Percentiles rank a stretch among this genome's conserved stretches.
These are phyloP conservation scores for Wickerhamiella qilinensis DNA, from an alignment of 805 yeast genomes.

Conservation along the genomic window DNA sequence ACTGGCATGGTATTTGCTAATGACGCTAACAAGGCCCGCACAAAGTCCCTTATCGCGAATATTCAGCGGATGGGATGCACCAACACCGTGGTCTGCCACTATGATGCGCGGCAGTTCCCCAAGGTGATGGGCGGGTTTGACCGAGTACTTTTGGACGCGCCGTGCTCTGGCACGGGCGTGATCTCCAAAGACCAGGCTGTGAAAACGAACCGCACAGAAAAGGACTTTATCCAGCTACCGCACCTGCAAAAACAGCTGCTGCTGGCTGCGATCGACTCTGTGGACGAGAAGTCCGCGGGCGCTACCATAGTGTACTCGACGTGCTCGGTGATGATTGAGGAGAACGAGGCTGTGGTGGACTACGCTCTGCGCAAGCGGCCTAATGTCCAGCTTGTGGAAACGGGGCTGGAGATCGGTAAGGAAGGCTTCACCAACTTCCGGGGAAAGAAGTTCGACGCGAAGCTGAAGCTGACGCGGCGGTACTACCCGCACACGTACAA, in stretches of 20 bases:
- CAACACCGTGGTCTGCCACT: conserved; percentile 90
- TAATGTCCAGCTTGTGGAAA: conserved; percentile 82
- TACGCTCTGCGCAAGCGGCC: conserved; percentile 94
- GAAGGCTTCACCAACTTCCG: conserved; percentile 88
- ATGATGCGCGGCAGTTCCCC: conserved; percentile 97
- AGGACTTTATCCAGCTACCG: conserved; percentile 92
- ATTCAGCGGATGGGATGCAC: conserved; percentile 94
- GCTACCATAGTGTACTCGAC: conserved; percentile 94
- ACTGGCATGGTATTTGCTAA: conserved; percentile 96
- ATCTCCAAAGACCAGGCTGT: conserved; percentile 94
- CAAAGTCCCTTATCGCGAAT: conserved; percentile 90
- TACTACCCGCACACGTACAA: conserved; percentile 97
- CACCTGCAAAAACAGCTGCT: conserved; percentile 89
- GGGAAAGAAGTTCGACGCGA: conserved; percentile 78
- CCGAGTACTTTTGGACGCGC: conserved; percentile 89
- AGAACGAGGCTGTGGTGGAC: conserved; percentile 97
- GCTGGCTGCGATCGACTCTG: conserved; percentile 91
- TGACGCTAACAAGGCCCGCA: conserved; percentile 91
- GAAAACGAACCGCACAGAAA: conserved; percentile 83
- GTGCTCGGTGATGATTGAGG: conserved; percentile 96
- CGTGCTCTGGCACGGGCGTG: conserved; percentile 99
- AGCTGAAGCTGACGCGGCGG: conserved; percentile 69
- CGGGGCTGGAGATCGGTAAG: conserved; percentile 86
- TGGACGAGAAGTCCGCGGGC: conserved; percentile 81
- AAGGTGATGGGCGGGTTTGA: conserved; percentile 97